phyloP scores from a whole-genome alignment of 2,329 filamentous ascomycete genomes.

The Fusarium begoniae region DNA sequence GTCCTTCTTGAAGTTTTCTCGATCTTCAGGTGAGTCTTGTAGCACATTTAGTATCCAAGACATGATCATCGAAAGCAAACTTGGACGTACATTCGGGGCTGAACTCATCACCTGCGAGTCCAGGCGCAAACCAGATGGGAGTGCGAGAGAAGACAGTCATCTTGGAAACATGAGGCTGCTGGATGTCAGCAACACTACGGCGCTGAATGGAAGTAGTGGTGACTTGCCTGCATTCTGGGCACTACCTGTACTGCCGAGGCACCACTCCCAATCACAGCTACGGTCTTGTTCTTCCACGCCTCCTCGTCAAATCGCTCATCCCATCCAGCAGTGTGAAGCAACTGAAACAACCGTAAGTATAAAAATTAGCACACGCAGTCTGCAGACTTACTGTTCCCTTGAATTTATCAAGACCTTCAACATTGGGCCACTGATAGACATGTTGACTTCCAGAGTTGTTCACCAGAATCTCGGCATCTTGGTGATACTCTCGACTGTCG shows the following conservation, averaged over 20 bases:
- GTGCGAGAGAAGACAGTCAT: neutral
- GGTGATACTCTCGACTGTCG: neutral
- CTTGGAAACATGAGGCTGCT: neutral
- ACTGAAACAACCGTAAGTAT: neutral
- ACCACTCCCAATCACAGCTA: neutral
- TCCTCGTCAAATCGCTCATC: neutral
- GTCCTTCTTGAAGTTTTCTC: neutral
- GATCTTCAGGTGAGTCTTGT: neutral
- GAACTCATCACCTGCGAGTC: neutral
- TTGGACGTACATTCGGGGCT: neutral
- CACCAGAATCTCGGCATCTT: neutral
- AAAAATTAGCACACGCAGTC: fast-evolving
- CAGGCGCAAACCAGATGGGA: neutral
- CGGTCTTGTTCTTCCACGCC: neutral
- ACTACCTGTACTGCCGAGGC: neutral
- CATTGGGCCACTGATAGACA: neutral
- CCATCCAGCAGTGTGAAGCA: neutral
- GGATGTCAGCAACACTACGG: fast-evolving
- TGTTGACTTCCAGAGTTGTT: neutral
- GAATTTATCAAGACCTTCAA: neutral
- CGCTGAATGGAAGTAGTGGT: fast-evolving
- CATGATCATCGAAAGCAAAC: fast-evolving
- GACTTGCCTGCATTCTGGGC: neutral
- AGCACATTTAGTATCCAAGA: fast-evolving
- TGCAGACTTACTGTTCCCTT: neutral